phyloP scores from a whole-genome alignment of 2,329 filamentous ascomycete genomes.

The Hypoxylon sp. region DNA sequence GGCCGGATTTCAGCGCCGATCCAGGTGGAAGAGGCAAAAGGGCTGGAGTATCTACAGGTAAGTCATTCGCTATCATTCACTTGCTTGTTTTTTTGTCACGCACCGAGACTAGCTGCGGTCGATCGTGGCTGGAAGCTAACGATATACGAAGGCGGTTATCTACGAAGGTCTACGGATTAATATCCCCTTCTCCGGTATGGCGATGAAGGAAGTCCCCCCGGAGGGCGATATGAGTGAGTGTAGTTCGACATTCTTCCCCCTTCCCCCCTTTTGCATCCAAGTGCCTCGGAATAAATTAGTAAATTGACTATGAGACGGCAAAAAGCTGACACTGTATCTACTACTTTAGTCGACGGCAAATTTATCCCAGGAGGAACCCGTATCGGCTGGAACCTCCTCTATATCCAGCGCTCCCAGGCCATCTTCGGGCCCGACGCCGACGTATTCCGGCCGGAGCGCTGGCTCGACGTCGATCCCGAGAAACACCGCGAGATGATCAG shows the following conservation, averaged over 20 bases:
- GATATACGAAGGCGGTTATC: constrained; percentile 48
- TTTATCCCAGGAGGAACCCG: constrained; percentile 50
- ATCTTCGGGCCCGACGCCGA: constrained; percentile 50
- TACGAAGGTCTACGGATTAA: constrained; percentile 54
- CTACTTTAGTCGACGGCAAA: constrained; percentile 36
- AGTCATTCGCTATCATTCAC: too few species aligned
- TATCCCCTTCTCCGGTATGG: constrained; percentile 49
- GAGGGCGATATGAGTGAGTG: constrained; percentile 47
- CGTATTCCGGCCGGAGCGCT: constrained; percentile 51
- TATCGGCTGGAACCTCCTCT: constrained; percentile 50
- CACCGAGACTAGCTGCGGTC: neutral
- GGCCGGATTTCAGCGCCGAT: constrained; percentile 46
- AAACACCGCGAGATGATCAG: constrained; percentile 49
- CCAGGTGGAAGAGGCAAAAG: constrained; percentile 43
- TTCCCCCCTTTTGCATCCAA: neutral
- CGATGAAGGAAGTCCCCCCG: constrained; percentile 47
- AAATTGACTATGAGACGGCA: neutral
- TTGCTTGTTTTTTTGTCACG: too few species aligned
- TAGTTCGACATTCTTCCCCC: too few species aligned
- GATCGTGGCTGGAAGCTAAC: neutral
- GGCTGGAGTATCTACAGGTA: constrained; percentile 52
- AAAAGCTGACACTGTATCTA: neutral
- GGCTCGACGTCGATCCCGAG: constrained; percentile 46
- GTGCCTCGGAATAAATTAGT: neutral
- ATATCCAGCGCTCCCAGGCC: constrained; percentile 45